These are phyloP conservation scores for Viola odorata DNA, from an alignment of 345 rosid species.

Conservation along the genomic window DNA sequence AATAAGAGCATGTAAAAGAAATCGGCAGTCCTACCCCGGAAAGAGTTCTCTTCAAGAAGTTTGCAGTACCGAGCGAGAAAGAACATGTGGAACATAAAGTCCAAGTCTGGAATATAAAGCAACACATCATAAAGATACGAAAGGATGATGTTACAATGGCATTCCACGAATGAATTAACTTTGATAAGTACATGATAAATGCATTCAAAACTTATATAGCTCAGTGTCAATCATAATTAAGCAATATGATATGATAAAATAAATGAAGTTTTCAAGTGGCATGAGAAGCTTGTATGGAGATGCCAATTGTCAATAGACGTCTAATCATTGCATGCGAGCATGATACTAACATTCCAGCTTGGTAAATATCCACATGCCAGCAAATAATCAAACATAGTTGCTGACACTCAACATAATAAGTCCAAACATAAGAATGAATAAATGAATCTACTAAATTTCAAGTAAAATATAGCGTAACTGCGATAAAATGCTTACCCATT, in stretches of 20 bases:
- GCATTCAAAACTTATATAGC: background rate
- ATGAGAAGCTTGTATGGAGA: no score
- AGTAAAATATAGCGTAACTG: no score
- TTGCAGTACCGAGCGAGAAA: conserved; percentile 98
- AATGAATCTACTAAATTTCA: background rate
- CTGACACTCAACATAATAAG: background rate
- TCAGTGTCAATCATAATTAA: background rate
- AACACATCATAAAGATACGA: background rate
- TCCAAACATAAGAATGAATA: background rate
- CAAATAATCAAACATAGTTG: no score
- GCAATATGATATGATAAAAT: background rate
- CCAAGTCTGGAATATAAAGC: conserved; percentile 59
- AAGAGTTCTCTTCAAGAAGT: conserved; percentile 95
- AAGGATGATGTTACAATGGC: background rate
- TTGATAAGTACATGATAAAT: background rate
- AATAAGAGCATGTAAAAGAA: conserved; percentile 96
- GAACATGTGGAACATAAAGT: conserved; percentile 98
- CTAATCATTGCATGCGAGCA: no score
- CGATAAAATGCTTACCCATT: conserved; percentile 53
- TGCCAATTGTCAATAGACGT: no score
- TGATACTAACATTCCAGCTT: no score
- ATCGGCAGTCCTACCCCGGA: conserved; percentile 96
- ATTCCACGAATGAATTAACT: background rate
- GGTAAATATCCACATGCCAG: no score
- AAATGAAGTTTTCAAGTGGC: background rate